Conservation (phyloP, 164 flowering plant species). For the Annona cherimola region DNA sequence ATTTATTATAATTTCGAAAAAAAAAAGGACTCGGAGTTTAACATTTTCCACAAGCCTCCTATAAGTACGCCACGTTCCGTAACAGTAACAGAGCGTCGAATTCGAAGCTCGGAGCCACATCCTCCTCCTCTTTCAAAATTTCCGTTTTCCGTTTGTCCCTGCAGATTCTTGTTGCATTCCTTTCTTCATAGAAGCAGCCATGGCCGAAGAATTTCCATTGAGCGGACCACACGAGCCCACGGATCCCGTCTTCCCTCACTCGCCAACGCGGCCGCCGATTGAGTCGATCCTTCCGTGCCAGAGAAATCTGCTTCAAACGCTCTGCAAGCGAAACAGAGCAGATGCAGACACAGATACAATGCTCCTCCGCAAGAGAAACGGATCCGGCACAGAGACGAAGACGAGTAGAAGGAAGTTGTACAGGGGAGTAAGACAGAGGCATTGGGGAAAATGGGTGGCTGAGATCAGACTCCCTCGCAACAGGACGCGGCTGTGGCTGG, state of each 20-base stretch:
- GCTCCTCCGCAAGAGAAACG: neutral
- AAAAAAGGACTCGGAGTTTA: no score
- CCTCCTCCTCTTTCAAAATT: neutral
- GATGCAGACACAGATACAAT: neutral
- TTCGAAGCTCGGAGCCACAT: neutral
- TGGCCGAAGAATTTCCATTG: neutral
- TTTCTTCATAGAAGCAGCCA: neutral
- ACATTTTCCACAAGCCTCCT: neutral
- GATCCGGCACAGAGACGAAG: slow-evolving; percentile 1
- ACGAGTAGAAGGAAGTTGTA: slow-evolving; percentile 56
- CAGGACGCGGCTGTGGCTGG: slow-evolving; percentile 86
- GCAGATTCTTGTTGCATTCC: slow-evolving; percentile 12
- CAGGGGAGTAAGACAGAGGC: slow-evolving; percentile 97
- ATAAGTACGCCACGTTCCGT: neutral
- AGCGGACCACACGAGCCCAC: slow-evolving; percentile 18
- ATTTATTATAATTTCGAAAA: neutral
- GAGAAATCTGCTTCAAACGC: slow-evolving; percentile 55
- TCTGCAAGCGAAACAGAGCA: slow-evolving; percentile 28
- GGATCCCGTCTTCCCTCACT: slow-evolving; percentile 54
- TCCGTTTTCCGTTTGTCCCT: neutral
- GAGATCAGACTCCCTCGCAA: slow-evolving; percentile 93
- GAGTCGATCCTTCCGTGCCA: slow-evolving; percentile 68
- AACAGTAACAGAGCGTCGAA: neutral
- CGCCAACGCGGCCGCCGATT: slow-evolving; percentile 18
- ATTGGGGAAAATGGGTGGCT: slow-evolving; percentile 99